A percentile compares a stretch with the other conserved stretches of the same genome.
These are phyloP conservation scores for Psilocybe cyanescens DNA, from an alignment of 768 basidiomycete species.

Conservation along the genomic window DNA sequence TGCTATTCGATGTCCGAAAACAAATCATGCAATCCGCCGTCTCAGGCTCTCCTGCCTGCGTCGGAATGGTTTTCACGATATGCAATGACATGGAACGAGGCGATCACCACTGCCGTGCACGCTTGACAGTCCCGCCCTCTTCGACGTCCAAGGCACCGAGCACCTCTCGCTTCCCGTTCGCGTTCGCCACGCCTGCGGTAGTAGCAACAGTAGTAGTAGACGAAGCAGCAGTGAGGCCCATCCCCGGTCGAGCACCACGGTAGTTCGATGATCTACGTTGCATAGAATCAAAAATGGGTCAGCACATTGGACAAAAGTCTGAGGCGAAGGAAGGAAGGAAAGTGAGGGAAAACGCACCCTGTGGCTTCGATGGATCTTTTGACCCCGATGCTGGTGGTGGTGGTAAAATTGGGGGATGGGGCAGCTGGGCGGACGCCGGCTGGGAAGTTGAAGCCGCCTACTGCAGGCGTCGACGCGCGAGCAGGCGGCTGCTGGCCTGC, in stretches of 20 bases:
- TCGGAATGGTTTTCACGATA: too few species aligned
- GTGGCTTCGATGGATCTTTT: conserved; percentile 39
- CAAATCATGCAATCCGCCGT: too few species aligned
- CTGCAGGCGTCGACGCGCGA: conserved; percentile 36
- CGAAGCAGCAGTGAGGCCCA: conserved; percentile 37
- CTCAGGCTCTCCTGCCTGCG: too few species aligned
- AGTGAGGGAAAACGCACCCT: conserved; percentile 14
- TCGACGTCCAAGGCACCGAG: conserved; percentile 40
- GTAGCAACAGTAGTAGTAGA: conserved; percentile 2
- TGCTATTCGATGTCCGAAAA: too few species aligned
- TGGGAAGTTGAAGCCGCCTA: conserved; percentile 55
- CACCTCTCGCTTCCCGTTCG: conserved; percentile 31
- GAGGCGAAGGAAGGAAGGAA: conserved; percentile 15
- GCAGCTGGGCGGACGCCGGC: conserved; percentile 40
- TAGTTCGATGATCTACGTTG: conserved; percentile 6
- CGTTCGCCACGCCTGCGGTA: background rate
- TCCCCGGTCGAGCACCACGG: conserved; percentile 35
- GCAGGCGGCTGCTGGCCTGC: conserved; percentile 22
- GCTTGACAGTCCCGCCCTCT: conserved; percentile 48
- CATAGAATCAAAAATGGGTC: background rate
- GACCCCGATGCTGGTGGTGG: conserved; percentile 26
- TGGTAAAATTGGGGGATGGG: conserved; percentile 13
- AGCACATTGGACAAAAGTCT: conserved; percentile 18
- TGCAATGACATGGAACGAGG: background rate
- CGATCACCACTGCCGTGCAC: conserved; percentile 18